These are phyloP conservation scores for Alternaria sp. DNA, from an alignment of 2,329 filamentous ascomycete genomes.

Conservation along the genomic window DNA sequence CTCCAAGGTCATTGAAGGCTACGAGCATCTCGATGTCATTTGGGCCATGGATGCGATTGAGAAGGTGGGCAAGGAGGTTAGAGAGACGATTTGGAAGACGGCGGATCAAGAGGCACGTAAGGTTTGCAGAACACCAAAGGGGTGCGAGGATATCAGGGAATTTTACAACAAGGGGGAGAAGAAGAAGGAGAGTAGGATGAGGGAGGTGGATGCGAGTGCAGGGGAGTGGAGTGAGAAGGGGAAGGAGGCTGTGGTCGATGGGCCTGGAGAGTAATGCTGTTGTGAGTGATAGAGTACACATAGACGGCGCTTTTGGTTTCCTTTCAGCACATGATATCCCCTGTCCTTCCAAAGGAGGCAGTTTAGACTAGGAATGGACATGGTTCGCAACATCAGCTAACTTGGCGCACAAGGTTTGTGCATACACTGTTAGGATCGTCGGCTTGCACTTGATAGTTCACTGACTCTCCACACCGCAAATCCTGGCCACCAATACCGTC, in stretches of 20 bases:
- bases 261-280: slow-evolving; percentile 29
- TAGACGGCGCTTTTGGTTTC: neutral
- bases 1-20: slow-evolving; percentile 78
- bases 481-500: neutral
- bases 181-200: slow-evolving; percentile 27
- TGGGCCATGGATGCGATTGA: slow-evolving; percentile 92
- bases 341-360: neutral
- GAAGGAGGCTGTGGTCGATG: slow-evolving; percentile 36
- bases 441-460: neutral
- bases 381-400: neutral
- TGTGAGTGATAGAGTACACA: slow-evolving; percentile 17
- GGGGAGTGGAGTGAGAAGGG: slow-evolving; percentile 46
- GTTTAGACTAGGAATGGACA: slow-evolving; percentile 1
- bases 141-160: slow-evolving; percentile 62
- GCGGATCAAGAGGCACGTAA: slow-evolving; percentile 63
- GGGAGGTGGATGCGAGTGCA: slow-evolving; percentile 37
- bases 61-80: slow-evolving; percentile 81
- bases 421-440: neutral
- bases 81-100: slow-evolving; percentile 85
- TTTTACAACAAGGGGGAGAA: slow-evolving; percentile 33
- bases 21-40: slow-evolving; percentile 93
- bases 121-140: slow-evolving; percentile 69
- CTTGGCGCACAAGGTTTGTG: neutral
- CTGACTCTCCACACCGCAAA: neutral
- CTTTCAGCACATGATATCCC: slow-evolving; percentile 5